Evolutionary conservation across 169 alveolate species (phyloP).

Genomic region (Babesia ovata): DNA sequence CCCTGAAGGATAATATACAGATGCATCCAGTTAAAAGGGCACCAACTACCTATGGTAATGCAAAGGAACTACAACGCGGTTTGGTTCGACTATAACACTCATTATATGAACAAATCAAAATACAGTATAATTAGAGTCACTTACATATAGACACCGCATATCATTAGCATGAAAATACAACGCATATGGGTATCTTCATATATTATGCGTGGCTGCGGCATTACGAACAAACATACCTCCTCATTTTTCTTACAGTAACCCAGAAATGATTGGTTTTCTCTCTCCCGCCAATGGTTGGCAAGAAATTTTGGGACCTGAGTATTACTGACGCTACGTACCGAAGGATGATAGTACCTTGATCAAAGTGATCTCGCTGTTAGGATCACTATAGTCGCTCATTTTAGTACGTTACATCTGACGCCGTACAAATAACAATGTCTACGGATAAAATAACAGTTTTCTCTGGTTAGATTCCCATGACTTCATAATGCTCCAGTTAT

Average conservation of each 20-base stretch:
- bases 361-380: constrained; percentile 31
- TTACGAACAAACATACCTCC: constrained; percentile 29
- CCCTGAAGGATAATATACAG: constrained; percentile 32
- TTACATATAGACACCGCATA: neutral
- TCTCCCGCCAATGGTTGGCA: constrained; percentile 62
- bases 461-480: too few species aligned
- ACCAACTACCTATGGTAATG: neutral
- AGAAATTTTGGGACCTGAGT: constrained; percentile 66
- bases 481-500: too few species aligned
- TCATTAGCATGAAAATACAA: too few species aligned
- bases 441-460: too few species aligned
- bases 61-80: too few species aligned
- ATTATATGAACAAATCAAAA: too few species aligned
- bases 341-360: constrained; percentile 2
- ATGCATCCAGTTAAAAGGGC: neutral
- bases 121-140: too few species aligned
- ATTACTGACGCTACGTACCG: neutral
- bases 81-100: too few species aligned
- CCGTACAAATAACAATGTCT: too few species aligned
- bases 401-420: neutral
- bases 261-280: constrained; percentile 46
- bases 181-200: too few species aligned
- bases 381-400: constrained; percentile 11
- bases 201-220: too few species aligned
- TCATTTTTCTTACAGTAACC: constrained; percentile 47